Percentiles rank a stretch among this genome's conserved stretches.
These are phyloP conservation scores for Kuraishia hungarica DNA, from an alignment of 805 yeast genomes.

Conservation along the genomic window DNA sequence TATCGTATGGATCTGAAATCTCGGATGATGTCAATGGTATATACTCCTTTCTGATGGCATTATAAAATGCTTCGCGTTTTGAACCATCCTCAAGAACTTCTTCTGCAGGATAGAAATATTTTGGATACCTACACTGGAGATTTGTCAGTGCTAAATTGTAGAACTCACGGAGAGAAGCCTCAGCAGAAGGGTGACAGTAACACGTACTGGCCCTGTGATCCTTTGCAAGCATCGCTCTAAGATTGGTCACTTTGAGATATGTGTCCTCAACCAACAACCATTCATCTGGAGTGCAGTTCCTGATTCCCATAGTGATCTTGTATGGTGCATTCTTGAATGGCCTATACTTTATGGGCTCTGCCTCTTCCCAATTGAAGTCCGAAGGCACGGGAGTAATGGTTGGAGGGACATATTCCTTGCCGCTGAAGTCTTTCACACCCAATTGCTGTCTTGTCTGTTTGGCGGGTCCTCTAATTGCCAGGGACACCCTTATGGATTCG, in stretches of 20 bases:
- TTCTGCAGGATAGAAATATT: constrained; percentile 8
- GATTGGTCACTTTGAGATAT: constrained; percentile 35
- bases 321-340: constrained; percentile 55
- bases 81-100: constrained; percentile 13
- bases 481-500: not conserved
- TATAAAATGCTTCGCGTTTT: constrained; percentile 18
- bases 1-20: constrained; percentile 6
- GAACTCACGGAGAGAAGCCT: constrained; percentile 36
- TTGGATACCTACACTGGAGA: constrained; percentile 12
- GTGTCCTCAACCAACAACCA: constrained; percentile 58
- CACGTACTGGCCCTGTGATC: constrained; percentile 24
- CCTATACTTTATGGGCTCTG: constrained; percentile 34
- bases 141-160: constrained; percentile 30
- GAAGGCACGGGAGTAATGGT: constrained; percentile 21
- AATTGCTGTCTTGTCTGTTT: not conserved
- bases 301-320: constrained; percentile 35
- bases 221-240: constrained; percentile 26
- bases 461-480: not conserved
- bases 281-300: constrained; percentile 37
- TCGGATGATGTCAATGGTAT: constrained; percentile 22
- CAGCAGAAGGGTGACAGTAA: constrained; percentile 22
- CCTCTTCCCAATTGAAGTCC: constrained; percentile 33
- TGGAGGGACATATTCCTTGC: constrained; percentile 7
- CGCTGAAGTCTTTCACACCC: not conserved
- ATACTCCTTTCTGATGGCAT: constrained; percentile 30